phyloP scores from a whole-genome alignment of 2,329 filamentous ascomycete genomes.

The Venturia carpophila region DNA sequence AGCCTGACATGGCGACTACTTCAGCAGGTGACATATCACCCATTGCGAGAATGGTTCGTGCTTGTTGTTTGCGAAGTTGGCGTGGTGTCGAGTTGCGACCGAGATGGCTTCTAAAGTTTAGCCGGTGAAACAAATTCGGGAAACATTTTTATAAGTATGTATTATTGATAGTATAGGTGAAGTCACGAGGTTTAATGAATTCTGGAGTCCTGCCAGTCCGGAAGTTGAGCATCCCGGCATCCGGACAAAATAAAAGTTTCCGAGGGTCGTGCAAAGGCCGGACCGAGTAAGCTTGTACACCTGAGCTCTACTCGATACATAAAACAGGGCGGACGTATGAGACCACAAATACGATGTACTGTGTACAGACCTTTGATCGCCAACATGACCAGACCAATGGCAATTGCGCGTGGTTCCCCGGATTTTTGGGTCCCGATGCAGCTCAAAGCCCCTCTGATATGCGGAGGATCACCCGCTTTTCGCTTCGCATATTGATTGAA shows the following conservation, averaged over 20 bases:
- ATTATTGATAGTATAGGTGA: background rate
- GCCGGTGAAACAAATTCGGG: background rate
- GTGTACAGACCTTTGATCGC: background rate
- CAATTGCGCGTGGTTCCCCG: background rate
- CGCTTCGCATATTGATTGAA: background rate
- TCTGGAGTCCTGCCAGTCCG: background rate
- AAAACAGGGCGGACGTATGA: background rate
- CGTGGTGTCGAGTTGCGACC: background rate
- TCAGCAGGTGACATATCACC: background rate
- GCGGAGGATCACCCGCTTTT: constrained; percentile 6
- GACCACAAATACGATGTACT: background rate
- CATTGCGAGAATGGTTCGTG: background rate
- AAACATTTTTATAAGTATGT: background rate
- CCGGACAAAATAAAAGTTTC: constrained; percentile 2
- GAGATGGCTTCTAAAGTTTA: background rate
- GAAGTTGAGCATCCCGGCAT: background rate
- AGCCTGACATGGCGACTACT: background rate
- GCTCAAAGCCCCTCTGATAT: background rate
- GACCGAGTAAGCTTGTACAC: constrained; percentile 6
- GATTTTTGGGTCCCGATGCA: background rate
- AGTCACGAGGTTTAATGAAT: background rate
- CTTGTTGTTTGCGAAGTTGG: background rate
- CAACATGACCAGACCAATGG: background rate
- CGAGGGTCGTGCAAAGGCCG: background rate
- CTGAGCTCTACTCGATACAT: background rate